These are phyloP conservation scores for Suillus ampliporus DNA, from an alignment of 768 basidiomycete species.

Conservation along the genomic window DNA sequence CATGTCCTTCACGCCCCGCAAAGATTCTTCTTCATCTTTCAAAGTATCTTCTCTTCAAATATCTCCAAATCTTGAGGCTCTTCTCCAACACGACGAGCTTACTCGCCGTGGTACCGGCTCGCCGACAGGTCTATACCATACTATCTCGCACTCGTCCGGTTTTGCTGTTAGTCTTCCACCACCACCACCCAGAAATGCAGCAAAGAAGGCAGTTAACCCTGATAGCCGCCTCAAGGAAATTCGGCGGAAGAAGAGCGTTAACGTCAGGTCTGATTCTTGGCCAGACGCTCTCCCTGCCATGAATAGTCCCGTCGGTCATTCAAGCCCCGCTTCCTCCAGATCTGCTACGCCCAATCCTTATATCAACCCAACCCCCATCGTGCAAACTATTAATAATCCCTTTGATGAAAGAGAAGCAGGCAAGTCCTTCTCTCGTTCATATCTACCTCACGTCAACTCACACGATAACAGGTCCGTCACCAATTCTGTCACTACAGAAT, in stretches of 20 bases:
- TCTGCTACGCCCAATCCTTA: conserved; percentile 38
- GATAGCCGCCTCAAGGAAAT: conserved; percentile 26
- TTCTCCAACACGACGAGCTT: conserved; percentile 62
- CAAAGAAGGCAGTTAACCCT: conserved; percentile 20
- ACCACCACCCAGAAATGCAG: conserved; percentile 38
- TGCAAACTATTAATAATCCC: conserved; percentile 18
- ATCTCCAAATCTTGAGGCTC: conserved; percentile 63
- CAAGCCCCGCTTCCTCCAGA: conserved; percentile 23
- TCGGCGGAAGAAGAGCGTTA: conserved; percentile 18
- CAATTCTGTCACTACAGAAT: background rate
- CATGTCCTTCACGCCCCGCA: conserved; percentile 3
- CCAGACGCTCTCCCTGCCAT: conserved; percentile 21
- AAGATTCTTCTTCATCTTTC: conserved; percentile 1
- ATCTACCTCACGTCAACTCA: conserved; percentile 5
- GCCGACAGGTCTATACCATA: conserved; percentile 21
- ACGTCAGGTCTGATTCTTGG: conserved; percentile 31
- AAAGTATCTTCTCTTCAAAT: conserved; percentile 46
- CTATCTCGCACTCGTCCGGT: conserved; percentile 19
- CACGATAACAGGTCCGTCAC: background rate
- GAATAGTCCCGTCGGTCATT: conserved; percentile 9
- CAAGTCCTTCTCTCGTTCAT: conserved; percentile 12
- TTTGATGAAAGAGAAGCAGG: conserved; percentile 18
- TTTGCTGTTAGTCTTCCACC: conserved; percentile 36
- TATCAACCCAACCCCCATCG: conserved; percentile 42
- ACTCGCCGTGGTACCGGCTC: conserved; percentile 40